Base-by-base conservation (phyloP, 2,329 filamentous ascomycete species). In the Coleophoma eucalyptorum region DNA sequence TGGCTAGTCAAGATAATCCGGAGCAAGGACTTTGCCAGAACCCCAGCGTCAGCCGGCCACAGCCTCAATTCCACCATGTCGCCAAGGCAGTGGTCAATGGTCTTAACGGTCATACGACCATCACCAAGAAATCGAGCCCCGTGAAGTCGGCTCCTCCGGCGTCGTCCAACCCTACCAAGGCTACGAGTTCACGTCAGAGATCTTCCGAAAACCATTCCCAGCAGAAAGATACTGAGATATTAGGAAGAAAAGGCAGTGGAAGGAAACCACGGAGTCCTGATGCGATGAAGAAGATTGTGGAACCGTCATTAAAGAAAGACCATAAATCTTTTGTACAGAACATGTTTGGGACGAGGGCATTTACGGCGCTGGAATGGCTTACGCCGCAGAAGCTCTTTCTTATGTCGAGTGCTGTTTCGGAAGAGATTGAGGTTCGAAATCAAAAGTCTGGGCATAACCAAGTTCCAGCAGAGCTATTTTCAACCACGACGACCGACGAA, bases 1-100 rank as follows among this genome's bases (percentile, higher is more conserved):
- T 96, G 46, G 89, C 90, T 10, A 89, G 86, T 61, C 84, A 90
- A 63, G 87, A 92, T 60, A 83, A 94, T 57, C 83, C 90, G 0
- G 84, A 89, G 55, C 76, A 72, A 51, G 82, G 80, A 3, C 72
- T 96, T 0, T 96, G 90, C 60, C 73, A 73, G 34, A 53, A 66
- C 50, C 50, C 54, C 43, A 55, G 52, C 12, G 53, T 53, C 4
- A 51, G 50, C 12, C 48, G 46, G 26, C 53, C 57, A 20, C 11
- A 26, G 11, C 34, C 51, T 11, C 54, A 53, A 18, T 13, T 16
- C 3, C 32, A 46, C 1, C 51, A 44, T n/a, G 18, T 49, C 13
- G 16, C 19, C 2, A 56, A 49, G 45, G 18, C 47, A 42, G 35
- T 15, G 16, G 35, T n/a, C 13, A 18, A 15, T 4, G 35, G 35